Evolutionary conservation across 331 rosid species (phyloP), one percentile per base, ranked within the genome.

Genomic region (Cydonia oblonga): DNA sequence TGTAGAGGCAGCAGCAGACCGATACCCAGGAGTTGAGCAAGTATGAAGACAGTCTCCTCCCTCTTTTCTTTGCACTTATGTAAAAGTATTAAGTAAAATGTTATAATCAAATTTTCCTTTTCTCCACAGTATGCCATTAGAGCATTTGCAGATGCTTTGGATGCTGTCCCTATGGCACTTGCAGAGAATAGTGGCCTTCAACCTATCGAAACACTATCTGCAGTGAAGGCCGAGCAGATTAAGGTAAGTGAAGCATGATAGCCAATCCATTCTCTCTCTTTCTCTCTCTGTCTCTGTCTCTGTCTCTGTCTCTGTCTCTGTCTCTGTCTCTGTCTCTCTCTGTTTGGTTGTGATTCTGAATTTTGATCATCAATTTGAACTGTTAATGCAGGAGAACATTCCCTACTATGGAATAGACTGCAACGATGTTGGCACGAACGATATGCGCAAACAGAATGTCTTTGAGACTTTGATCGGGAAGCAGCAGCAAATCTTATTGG

Each of bases 141-240:
- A 86, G 96, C 90, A 70, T 95, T 91, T 75, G 97, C 93, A 0
- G 97, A 95, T 80, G 97, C 99, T 54, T 75, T 95, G 89, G 97
- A 95, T 70, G 57, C 90, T 40, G 66, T 95, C 6, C 96, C 99
- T 0, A 95, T 95, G 99, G 99, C 99, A 23, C 99, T 95, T 63
- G 99, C 99, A 5, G 97, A 95, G 87, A 95, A 95, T 71, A 95
- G 97, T 68, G 99, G 99, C 18, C 97, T 95, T 60, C 99, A 95
- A 75, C 96, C 96, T 5, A 91, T 95, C 69, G 99, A 95, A 87
- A 95, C 99, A 0, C 86, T 95, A 64, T 91, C 96, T 66, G 88
- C 88, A 2, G 99, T 95, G 69, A 95, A 95, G 80, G 81, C 97
- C 33, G 97, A 87, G 89, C 99, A 95, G 85, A 81, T 95, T 71